Percentiles rank a stretch among this genome's conserved stretches.
Conservation (phyloP, 2,329 filamentous ascomycete species). For the Septoria petroselini region DNA sequence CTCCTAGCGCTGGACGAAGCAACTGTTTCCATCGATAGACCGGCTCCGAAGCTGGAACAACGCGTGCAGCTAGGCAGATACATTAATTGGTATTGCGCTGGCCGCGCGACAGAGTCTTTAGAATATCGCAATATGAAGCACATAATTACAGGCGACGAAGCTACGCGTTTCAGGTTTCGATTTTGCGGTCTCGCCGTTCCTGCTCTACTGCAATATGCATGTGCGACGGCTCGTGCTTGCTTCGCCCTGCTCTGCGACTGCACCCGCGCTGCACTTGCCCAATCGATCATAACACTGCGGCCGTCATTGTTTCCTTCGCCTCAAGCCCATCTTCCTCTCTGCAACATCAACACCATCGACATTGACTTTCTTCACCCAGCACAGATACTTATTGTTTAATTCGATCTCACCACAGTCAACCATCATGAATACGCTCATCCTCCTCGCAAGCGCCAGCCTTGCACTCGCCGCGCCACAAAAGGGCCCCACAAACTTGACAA, state of each 20-base stretch:
- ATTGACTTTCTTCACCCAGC: neutral
- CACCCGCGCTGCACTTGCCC: no score
- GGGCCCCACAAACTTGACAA: neutral
- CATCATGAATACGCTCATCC: neutral
- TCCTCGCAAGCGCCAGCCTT: neutral
- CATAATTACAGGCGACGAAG: no score
- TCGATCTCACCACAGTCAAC: neutral
- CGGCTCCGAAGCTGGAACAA: conserved; percentile 5
- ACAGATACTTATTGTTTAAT: neutral
- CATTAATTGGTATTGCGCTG: neutral
- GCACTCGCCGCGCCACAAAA: conserved; percentile 2
- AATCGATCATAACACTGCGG: no score
- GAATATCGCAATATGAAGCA: no score
- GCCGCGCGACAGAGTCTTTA: no score
- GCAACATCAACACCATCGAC: neutral
- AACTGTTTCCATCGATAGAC: conserved; percentile 9
- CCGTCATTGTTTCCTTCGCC: neutral
- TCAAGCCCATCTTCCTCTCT: neutral
- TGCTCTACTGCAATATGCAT: neutral
- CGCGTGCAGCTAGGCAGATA: neutral
- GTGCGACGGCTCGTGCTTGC: no score
- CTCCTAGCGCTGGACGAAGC: conserved; percentile 1
- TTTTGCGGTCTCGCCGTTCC: neutral
- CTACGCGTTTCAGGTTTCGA: neutral
- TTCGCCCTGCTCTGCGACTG: no score